Evolutionary conservation across 768 basidiomycete genomes (phyloP), one percentile per base, ranked within the genome.

Genomic region (Galerina sulciceps): DNA sequence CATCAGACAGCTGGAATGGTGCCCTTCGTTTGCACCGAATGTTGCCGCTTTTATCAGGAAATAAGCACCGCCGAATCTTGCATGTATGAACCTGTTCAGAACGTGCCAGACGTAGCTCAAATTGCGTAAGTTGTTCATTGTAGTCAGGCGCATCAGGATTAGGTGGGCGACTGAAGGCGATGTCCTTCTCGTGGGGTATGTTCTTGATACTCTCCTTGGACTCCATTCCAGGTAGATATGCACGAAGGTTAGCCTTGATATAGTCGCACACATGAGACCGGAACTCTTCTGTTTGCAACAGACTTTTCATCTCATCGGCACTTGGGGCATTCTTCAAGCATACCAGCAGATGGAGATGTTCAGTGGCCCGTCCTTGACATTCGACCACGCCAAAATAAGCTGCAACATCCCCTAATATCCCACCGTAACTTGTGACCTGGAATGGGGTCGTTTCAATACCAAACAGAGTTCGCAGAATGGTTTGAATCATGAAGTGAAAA

Each of bases 291-390:
- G 36, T 46, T 43, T 67, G 55, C 8, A 80, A 56, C 1, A 67
- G 50, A 1, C 54, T 59, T 1, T 42, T 23, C 59, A 76, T 75
- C 42, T 70, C 65, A 0, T 73, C 63, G 0, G 67, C 15, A 10
- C 52, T 68, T n/a, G 76, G 76, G 3, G 70, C 62, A 44, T 70
- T 52, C 8, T 57, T 26, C 4, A 78, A 58, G 72, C 73, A 78
- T 0, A 79, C 0, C 0, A 79, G 53, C 15, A 77, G 43, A 57
- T 78, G 77, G 0, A 73, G 58, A 63, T 77, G 80, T 0, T 80
- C 62, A 1, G 68, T 71, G 0, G 73, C 75, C 17, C 75, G 60
- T 0, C 73, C 77, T 61, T 81, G 80, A 1, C 70, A 61, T 64
- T 81, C 79, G 0, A 79, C 74, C 0, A 68, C 61, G 0, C 75